phyloP scores from a whole-genome alignment of 208 protist genomes.

The Plasmodiophora brassicae region DNA sequence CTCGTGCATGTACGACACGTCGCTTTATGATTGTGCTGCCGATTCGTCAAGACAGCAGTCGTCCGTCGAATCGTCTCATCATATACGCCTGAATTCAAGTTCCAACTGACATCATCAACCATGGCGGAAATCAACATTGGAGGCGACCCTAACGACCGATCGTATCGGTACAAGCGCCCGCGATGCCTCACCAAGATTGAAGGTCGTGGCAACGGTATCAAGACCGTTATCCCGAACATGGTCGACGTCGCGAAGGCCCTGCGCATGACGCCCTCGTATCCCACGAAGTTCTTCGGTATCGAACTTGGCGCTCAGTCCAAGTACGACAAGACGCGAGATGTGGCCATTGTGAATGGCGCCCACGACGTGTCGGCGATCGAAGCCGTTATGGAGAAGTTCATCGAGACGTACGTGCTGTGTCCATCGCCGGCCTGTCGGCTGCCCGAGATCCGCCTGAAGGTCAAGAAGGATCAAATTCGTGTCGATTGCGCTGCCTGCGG shows the following conservation, averaged over 20 bases:
- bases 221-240: constrained; percentile 66
- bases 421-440: constrained; percentile 37
- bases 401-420: constrained; percentile 60
- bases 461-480: constrained; percentile 44
- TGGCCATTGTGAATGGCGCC: constrained; percentile 58
- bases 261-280: constrained; percentile 51
- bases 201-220: constrained; percentile 68
- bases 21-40: background rate
- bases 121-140: constrained; percentile 59
- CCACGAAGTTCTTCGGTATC: constrained; percentile 64
- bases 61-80: background rate
- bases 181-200: constrained; percentile 60
- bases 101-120: background rate
- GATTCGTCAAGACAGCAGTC: background rate
- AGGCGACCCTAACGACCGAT: constrained; percentile 53
- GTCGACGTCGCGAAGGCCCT: constrained; percentile 56
- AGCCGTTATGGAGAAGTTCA: constrained; percentile 56
- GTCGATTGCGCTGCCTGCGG: constrained; percentile 60
- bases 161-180: constrained; percentile 68
- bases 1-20: constrained; percentile 17
- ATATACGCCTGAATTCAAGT: background rate
- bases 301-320: constrained; percentile 62
- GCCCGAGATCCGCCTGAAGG: constrained; percentile 55
- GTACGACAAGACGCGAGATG: constrained; percentile 50
- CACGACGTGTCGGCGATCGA: constrained; percentile 50